Conservation (phyloP, 768 basidiomycete genomes). For the Trametes elegans region DNA sequence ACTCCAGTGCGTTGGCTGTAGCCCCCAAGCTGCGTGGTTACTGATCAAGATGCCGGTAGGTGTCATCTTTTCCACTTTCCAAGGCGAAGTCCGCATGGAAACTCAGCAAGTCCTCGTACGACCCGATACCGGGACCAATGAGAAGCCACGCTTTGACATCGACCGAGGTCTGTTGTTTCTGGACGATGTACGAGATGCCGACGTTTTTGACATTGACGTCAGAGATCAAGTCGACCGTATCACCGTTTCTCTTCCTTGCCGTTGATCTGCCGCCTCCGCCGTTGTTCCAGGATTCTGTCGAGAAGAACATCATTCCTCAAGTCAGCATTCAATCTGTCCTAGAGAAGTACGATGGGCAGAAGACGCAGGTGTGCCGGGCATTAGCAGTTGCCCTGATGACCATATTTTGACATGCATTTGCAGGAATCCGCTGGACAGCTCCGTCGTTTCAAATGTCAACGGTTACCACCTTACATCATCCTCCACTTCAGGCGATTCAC, state of each 20-base stretch:
- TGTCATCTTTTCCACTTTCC: constrained; percentile 90
- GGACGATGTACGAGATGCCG: constrained; percentile 9
- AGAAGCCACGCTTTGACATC: constrained; percentile 91
- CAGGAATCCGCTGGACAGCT: constrained; percentile 86
- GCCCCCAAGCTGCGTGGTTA: constrained; percentile 19
- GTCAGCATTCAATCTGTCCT: constrained; percentile 88
- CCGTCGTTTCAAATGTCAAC: constrained; percentile 86
- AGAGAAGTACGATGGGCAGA: constrained; percentile 90
- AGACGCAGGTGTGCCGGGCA: constrained; percentile 66
- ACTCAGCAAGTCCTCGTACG: constrained; percentile 91
- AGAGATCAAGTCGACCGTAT: constrained; percentile 84
- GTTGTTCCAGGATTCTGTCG: constrained; percentile 91
- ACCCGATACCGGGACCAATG: constrained; percentile 67
- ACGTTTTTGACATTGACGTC: constrained; percentile 12
- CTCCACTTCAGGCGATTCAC: constrained; percentile 96
- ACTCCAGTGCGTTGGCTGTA: constrained; percentile 67
- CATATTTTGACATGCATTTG: constrained; percentile 2
- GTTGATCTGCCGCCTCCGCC: constrained; percentile 98
- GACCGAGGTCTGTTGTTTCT: constrained; percentile 68
- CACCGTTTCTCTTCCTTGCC: constrained; percentile 94
- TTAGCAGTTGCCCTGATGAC: constrained; percentile 10
- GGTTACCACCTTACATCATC: constrained; percentile 89
- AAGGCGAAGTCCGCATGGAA: constrained; percentile 90
- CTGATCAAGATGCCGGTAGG: constrained; percentile 43
- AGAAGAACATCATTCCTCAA: constrained; percentile 99